phyloP scores from a whole-genome alignment of 2,329 filamentous ascomycete genomes.

The Colletotrichum ledebouriae region DNA sequence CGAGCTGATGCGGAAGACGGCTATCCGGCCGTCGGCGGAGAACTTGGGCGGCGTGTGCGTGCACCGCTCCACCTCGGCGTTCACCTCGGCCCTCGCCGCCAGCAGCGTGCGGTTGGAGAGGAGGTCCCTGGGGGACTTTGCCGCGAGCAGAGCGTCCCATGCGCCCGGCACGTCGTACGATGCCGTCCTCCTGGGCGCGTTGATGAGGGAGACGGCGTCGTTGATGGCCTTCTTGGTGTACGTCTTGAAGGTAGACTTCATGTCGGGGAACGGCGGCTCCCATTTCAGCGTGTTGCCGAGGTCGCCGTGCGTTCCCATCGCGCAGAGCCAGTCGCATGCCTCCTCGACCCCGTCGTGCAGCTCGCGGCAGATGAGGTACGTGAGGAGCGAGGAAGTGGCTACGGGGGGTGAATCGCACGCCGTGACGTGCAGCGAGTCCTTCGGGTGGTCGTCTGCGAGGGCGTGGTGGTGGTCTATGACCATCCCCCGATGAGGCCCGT shows the following conservation, averaged over 20 bases:
- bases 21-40: conserved; percentile 71
- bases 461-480: conserved; percentile 76
- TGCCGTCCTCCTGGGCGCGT: conserved; percentile 74
- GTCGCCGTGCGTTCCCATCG: conserved; percentile 76
- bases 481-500: conserved; percentile 63
- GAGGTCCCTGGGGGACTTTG: conserved; percentile 64
- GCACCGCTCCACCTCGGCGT: conserved; percentile 71
- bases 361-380: conserved; percentile 72
- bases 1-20: conserved; percentile 72
- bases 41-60: conserved; percentile 74
- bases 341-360: conserved; percentile 64
- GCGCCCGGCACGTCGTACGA: conserved; percentile 71
- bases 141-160: conserved; percentile 69
- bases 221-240: conserved; percentile 74
- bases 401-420: conserved; percentile 75
- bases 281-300: conserved; percentile 75
- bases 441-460: conserved; percentile 67
- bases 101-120: conserved; percentile 62
- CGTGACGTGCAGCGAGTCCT: conserved; percentile 67
- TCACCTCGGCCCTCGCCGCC: conserved; percentile 69
- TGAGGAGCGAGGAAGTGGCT: conserved; percentile 73
- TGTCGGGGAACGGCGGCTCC: conserved; percentile 75
- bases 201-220: conserved; percentile 73
- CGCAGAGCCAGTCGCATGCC: conserved; percentile 72
- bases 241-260: conserved; percentile 70